Evolutionary conservation across 768 basidiomycete species (phyloP).

Genomic region (Mrakia gelida): DNA sequence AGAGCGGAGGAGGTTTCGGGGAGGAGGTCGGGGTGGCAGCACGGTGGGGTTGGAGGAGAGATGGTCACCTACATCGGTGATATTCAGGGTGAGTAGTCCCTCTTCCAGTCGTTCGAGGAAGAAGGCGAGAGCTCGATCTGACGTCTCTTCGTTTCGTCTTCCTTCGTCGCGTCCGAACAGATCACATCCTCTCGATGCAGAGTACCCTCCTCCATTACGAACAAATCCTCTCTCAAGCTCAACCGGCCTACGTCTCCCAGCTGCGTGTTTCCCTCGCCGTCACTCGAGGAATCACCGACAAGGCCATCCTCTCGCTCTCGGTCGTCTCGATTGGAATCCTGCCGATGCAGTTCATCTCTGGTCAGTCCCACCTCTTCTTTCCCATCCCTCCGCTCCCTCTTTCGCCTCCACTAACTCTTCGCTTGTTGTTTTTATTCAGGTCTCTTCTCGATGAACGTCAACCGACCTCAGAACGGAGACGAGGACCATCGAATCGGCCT

Average conservation of each 20-base stretch:
- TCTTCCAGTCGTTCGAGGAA: background rate
- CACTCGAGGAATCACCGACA: conserved; percentile 62
- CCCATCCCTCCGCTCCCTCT: background rate
- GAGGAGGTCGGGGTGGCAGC: conserved; percentile 38
- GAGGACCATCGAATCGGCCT: conserved; percentile 38
- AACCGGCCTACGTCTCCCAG: conserved; percentile 77
- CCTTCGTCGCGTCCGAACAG: conserved; percentile 46
- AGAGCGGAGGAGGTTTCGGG: conserved; percentile 53
- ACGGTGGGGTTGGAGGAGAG: conserved; percentile 55
- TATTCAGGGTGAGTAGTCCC: conserved; percentile 65
- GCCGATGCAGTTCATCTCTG: conserved; percentile 54
- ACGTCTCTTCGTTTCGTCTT: background rate
- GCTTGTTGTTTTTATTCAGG: conserved; percentile 49
- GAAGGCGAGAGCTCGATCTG: background rate
- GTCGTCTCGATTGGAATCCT: conserved; percentile 64
- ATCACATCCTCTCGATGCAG: conserved; percentile 84
- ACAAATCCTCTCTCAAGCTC: conserved; percentile 77
- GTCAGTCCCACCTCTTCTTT: conserved; percentile 38
- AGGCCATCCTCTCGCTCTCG: conserved; percentile 62
- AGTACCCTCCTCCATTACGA: conserved; percentile 81
- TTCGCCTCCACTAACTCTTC: background rate
- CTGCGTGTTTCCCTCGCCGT: conserved; percentile 60
- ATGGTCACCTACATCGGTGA: conserved; percentile 86
- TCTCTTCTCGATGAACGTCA: conserved; percentile 62
- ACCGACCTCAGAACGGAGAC: conserved; percentile 57